These are phyloP conservation scores for Fusarium sp. DNA, from an alignment of 2,329 filamentous ascomycete genomes.

Conservation along the genomic window DNA sequence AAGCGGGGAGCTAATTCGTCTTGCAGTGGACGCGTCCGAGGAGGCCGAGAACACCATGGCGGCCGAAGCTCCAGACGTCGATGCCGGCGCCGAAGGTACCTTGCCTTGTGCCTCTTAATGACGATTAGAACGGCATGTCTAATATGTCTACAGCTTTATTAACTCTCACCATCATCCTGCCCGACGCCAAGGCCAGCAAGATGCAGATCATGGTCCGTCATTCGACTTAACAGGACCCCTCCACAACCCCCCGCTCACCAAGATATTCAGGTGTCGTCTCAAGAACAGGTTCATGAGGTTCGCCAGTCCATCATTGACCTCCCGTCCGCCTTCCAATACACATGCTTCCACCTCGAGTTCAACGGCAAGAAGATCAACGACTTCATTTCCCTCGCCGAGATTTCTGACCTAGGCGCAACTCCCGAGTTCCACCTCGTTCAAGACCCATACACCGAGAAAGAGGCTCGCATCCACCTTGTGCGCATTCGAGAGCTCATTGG, in stretches of 20 bases:
- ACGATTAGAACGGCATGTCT: conserved; percentile 19
- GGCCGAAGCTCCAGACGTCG: conserved; percentile 41
- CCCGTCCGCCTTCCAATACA: conserved; percentile 93
- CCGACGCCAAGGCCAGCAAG: conserved; percentile 74
- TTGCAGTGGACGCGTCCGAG: conserved; percentile 35
- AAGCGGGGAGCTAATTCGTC: conserved; percentile 17
- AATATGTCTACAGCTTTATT: conserved; percentile 56
- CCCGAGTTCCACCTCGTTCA: conserved; percentile 84
- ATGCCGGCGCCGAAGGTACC: conserved; percentile 49
- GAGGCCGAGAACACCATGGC: conserved; percentile 41
- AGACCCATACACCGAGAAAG: conserved; percentile 98
- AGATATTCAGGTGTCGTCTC: conserved; percentile 73
- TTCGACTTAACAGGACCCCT: conserved; percentile 9
- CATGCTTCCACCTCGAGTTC: conserved; percentile 97
- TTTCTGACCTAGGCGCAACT: conserved; percentile 77
- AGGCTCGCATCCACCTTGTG: conserved; percentile 92
- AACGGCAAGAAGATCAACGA: conserved; percentile 91
- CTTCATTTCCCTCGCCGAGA: conserved; percentile 89
- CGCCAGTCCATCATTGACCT: conserved; percentile 95
- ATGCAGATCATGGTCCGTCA: conserved; percentile 82
- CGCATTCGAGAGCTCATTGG: conserved; percentile 92
- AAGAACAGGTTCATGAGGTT: conserved; percentile 97
- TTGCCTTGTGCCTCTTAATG: conserved; percentile 10
- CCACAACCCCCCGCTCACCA: conserved; percentile 27
- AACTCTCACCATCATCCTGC: conserved; percentile 77